Evolutionary conservation across 495 filamentous ascomycete genomes (phyloP).

Genomic region (Neohortaea acidophila): DNA sequence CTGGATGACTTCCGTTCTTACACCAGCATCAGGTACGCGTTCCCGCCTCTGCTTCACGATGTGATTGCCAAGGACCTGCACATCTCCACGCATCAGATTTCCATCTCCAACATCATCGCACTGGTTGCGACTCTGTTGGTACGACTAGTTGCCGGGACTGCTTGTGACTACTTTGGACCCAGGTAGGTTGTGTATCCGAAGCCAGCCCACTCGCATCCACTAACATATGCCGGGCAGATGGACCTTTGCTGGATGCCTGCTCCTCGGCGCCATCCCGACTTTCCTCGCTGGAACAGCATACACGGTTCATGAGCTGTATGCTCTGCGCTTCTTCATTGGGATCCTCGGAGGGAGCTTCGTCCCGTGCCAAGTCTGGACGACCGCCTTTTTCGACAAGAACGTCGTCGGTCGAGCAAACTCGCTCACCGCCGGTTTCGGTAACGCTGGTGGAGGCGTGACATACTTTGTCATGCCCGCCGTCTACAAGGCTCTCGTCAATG

Average conservation of each 20-base stretch:
- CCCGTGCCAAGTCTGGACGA: slow-evolving; percentile 92
- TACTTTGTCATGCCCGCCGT: slow-evolving; percentile 86
- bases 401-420: slow-evolving; percentile 85
- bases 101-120: slow-evolving; percentile 86
- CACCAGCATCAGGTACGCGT: slow-evolving; percentile 22
- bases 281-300: slow-evolving; percentile 66
- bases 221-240: no score
- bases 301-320: slow-evolving; percentile 52
- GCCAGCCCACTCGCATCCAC: no score
- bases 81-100: slow-evolving; percentile 54
- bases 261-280: slow-evolving; percentile 67
- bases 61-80: slow-evolving; percentile 47
- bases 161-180: slow-evolving; percentile 75
- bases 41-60: slow-evolving; percentile 27
- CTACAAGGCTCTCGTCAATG: slow-evolving; percentile 22
- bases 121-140: slow-evolving; percentile 69
- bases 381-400: slow-evolving; percentile 72
- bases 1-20: not conserved
- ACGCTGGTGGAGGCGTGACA: slow-evolving; percentile 77
- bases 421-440: slow-evolving; percentile 72
- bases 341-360: slow-evolving; percentile 86
- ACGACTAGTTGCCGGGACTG: slow-evolving; percentile 65
- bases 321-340: slow-evolving; percentile 80
- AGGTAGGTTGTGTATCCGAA: no score
- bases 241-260: slow-evolving; percentile 61